phyloP scores from a whole-genome alignment of 345 rosid species.

The Geranium rotundifolium region DNA sequence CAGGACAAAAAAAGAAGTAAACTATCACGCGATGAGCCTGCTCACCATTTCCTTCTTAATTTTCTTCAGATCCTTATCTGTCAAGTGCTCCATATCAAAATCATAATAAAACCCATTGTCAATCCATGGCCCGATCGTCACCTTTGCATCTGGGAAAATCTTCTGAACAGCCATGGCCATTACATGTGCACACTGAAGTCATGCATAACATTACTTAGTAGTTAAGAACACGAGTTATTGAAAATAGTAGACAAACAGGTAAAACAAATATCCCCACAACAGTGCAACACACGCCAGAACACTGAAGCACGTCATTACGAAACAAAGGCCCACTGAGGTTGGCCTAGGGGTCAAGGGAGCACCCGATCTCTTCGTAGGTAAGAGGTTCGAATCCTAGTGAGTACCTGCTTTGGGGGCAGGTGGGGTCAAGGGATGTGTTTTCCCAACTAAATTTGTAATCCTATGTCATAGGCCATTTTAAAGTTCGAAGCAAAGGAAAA shows the following conservation, averaged over 20 bases:
- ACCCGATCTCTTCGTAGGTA: too few relatives aligned
- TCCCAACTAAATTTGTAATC: too few relatives aligned
- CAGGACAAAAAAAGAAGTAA: background rate
- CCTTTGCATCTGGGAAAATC: constrained; percentile 84
- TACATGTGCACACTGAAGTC: constrained; percentile 84
- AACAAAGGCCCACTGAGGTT: too few relatives aligned
- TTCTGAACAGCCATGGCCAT: constrained; percentile 99
- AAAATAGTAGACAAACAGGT: too few relatives aligned
- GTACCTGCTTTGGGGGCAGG: too few relatives aligned
- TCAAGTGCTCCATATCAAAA: constrained; percentile 83
- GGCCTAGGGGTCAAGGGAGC: too few relatives aligned
- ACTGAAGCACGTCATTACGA: background rate
- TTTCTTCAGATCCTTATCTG: constrained; percentile 79
- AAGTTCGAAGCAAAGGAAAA: too few relatives aligned
- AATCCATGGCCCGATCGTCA: constrained; percentile 95
- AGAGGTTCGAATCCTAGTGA: too few relatives aligned
- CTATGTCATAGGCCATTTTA: too few relatives aligned
- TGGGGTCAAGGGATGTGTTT: too few relatives aligned
- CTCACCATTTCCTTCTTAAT: constrained; percentile 98
- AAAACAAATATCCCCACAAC: background rate
- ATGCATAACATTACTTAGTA: constrained; percentile 1
- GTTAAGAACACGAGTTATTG: background rate
- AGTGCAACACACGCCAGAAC: too few relatives aligned
- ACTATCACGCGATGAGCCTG: constrained; percentile 7
- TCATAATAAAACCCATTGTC: constrained; percentile 90